Evolutionary conservation across 495 filamentous ascomycete genomes (phyloP), one percentile per base, ranked within the genome.

Genomic region (Rhypophila decipiens): DNA sequence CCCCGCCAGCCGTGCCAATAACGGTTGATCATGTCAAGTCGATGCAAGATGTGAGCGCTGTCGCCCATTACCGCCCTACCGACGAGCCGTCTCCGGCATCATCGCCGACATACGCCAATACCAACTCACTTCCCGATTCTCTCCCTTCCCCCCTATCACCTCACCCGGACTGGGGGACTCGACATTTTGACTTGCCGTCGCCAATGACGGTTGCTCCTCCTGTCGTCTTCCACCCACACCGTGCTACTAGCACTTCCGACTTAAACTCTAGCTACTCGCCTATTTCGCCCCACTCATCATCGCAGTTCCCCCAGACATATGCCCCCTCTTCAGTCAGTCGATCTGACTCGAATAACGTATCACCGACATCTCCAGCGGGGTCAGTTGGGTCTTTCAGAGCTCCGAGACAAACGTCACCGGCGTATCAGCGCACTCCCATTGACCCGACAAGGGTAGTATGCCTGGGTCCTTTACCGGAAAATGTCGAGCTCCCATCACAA

Each of bases 381-480:
- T 31, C 27, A 13, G 27, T 31, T 31, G 27, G 27, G 27, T 31
- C 27, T 31, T 13, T 31, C 7, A 31, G 27, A 13, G 54, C 60
- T 18, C 24, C 63, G 19, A 45, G 54, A 11, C 41, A 67, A 11
- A 63, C 70, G 12, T 43, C 59, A 5, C 62, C 69, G 2, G 57
- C 65, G 2, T 64, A 64, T 31, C 75, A 68, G 40, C 67, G 66
- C 37, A 67, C 63, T n/a, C 71, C 67, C 8, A 74, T 78, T 44
- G 70, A 74, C 42, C 68, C 72, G 24, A 68, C 68, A 4, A 55
- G 70, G 24, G 69, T 78, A 4, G 56, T 77, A n/a, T 78, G 74
- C 38, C 60, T 76, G 1, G 75, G 74, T 1, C 69, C 68, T 9
- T 53, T 77, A 33, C 75, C 75, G 1, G 69, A 73, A 39, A 70